Percentiles rank a stretch among this genome's conserved stretches.
Conservation (phyloP, 495 filamentous ascomycete species). For the Neurospora intermedia region DNA sequence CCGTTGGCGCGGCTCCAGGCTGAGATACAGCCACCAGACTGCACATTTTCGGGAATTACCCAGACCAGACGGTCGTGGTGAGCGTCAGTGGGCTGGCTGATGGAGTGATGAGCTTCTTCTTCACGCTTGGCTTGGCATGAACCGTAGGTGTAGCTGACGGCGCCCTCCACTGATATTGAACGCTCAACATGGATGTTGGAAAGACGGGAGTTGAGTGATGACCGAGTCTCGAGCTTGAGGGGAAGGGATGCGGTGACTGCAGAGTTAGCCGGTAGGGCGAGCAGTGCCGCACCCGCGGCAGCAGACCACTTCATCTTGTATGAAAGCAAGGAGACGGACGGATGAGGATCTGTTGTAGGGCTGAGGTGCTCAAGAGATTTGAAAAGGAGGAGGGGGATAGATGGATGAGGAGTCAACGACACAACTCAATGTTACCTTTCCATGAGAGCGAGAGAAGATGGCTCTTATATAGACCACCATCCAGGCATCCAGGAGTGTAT, state of each 20-base stretch:
- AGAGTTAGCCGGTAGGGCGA: not conserved
- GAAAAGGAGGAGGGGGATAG: not conserved
- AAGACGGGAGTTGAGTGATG: conserved; percentile 29
- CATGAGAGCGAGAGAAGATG: not conserved
- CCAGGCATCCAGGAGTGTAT: not conserved
- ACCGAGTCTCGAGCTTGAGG: conserved; percentile 26
- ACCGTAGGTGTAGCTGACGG: conserved; percentile 33
- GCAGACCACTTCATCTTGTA: conserved; percentile 1
- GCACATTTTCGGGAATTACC: conserved; percentile 38
- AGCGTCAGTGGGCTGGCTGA: conserved; percentile 12
- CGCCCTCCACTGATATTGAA: conserved; percentile 13
- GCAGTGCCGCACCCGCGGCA: not conserved
- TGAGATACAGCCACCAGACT: conserved; percentile 38
- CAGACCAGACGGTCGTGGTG: conserved; percentile 37
- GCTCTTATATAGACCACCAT: not conserved
- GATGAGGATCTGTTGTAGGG: not conserved
- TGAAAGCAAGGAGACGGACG: not conserved
- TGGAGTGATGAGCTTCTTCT: conserved; percentile 22
- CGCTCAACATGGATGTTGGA: conserved; percentile 34
- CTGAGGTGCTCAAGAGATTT: not conserved
- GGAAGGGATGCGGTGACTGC: conserved; percentile 11
- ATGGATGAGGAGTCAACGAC: not conserved
- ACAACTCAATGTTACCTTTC: not conserved
- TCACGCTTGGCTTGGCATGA: conserved; percentile 15
- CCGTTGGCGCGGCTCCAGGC: conserved; percentile 34